A percentile compares a stretch with the other conserved stretches of the same genome.
Conservation (phyloP, 2,329 filamentous ascomycete genomes). For the Fusarium liriodendri region DNA sequence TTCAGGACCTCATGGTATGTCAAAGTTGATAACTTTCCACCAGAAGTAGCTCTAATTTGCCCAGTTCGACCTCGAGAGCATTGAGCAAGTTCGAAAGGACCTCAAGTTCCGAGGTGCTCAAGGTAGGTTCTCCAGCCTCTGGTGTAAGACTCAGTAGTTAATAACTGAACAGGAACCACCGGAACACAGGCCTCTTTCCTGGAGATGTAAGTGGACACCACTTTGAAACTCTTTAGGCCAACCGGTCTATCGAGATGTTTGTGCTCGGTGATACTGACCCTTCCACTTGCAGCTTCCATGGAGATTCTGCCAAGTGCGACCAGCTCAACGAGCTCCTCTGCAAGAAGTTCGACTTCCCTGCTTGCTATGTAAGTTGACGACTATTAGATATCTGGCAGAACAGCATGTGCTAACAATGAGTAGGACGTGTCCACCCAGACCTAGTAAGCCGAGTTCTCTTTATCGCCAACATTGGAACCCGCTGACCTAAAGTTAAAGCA, state of each 20-base stretch:
- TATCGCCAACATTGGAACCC: not conserved
- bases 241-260: not conserved
- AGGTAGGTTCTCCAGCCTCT: not conserved
- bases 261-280: not conserved
- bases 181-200: slow-evolving; percentile 82
- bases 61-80: not conserved
- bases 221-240: not conserved
- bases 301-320: slow-evolving; percentile 62
- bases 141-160: too few species aligned
- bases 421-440: slow-evolving; percentile 70
- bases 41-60: not conserved
- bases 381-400: not conserved
- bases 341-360: slow-evolving; percentile 64
- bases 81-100: not conserved
- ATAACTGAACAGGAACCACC: slow-evolving; percentile 52
- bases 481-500: slow-evolving; percentile 43
- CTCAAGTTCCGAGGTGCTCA: not conserved
- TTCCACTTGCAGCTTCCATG: slow-evolving; percentile 51
- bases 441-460: slow-evolving; percentile 35
- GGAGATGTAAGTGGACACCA: slow-evolving; percentile 22
- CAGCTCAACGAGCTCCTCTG: slow-evolving; percentile 67
- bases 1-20: not conserved
- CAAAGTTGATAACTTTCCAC: not conserved
- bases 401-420: not conserved
- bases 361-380: slow-evolving; percentile 50